Conservation (phyloP, 306 rosid genomes). For the Phaseolus lunatus region DNA sequence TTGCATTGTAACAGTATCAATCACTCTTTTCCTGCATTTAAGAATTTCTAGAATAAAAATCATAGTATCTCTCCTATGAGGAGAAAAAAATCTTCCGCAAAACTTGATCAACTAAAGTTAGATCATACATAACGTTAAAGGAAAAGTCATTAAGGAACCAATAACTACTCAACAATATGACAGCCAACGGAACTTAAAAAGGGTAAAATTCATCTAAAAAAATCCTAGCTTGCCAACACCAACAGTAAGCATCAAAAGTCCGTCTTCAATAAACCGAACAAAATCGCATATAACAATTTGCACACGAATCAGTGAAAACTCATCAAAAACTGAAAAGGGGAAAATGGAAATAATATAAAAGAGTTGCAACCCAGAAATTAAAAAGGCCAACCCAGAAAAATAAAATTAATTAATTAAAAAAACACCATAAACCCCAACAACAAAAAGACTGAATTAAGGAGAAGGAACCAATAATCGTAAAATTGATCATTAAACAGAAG, state of each 20-base stretch:
- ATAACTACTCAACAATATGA: not conserved
- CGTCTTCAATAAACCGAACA: slow-evolving; percentile 21
- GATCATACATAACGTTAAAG: slow-evolving; percentile 8
- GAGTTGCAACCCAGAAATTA: slow-evolving; percentile 34
- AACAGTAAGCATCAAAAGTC: slow-evolving; percentile 18
- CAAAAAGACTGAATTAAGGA: not conserved
- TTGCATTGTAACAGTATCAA: not conserved
- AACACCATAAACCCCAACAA: slow-evolving; percentile 47
- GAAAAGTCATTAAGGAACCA: not conserved
- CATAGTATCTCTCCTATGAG: not conserved
- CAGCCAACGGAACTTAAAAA: not conserved
- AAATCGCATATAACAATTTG: slow-evolving; percentile 14
- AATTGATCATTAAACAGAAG: slow-evolving; percentile 16
- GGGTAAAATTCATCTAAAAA: not conserved
- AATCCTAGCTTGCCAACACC: not conserved
- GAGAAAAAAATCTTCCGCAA: slow-evolving; percentile 7
- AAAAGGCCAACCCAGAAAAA: not conserved
- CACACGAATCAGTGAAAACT: slow-evolving; percentile 4
- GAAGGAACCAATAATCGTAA: not conserved
- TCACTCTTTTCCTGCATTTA: not conserved
- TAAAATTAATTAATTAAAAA: not conserved
- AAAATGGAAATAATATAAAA: not conserved
- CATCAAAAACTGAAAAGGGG: not conserved
- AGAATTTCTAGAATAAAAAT: not conserved
- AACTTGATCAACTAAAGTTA: slow-evolving; percentile 39